phyloP scores from a whole-genome alignment of 306 rosid species.

The Cucumis melo region DNA sequence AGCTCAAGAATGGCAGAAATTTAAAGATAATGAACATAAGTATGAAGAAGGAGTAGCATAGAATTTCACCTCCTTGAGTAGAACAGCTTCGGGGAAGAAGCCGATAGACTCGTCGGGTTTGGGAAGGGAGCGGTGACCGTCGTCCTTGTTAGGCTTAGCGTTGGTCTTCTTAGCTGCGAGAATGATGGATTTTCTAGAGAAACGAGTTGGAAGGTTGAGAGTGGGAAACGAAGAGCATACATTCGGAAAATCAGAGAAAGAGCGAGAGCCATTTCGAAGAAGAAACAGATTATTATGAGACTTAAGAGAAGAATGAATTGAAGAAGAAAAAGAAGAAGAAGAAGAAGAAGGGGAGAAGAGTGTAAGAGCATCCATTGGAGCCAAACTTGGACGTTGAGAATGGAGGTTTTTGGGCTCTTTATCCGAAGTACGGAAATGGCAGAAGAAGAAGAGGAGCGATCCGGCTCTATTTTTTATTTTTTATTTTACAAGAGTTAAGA shows the following conservation, averaged over 20 bases:
- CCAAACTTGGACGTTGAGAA: neutral
- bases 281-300: conserved; percentile 9
- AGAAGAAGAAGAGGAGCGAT: too few relatives aligned
- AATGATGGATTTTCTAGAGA: conserved; percentile 33
- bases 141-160: conserved; percentile 29
- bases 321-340: conserved; percentile 14
- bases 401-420: neutral
- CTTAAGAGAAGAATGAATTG: conserved; percentile 19
- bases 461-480: too few relatives aligned
- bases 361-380: conserved; percentile 29
- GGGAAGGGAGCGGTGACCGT: conserved; percentile 41
- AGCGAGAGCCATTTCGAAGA: conserved; percentile 5
- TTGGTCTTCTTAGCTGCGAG: conserved; percentile 30
- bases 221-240: conserved; percentile 13
- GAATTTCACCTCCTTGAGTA: conserved; percentile 59
- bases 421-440: neutral
- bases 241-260: conserved; percentile 13
- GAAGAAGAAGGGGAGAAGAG: conserved; percentile 16
- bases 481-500: too few relatives aligned
- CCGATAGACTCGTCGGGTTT: conserved; percentile 58
- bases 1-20: neutral
- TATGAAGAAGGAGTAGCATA: neutral
- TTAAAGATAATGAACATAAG: neutral
- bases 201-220: conserved; percentile 12
- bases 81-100: conserved; percentile 84